Conservation (phyloP, 768 basidiomycete species). For the Podaxis mareebaensis region DNA sequence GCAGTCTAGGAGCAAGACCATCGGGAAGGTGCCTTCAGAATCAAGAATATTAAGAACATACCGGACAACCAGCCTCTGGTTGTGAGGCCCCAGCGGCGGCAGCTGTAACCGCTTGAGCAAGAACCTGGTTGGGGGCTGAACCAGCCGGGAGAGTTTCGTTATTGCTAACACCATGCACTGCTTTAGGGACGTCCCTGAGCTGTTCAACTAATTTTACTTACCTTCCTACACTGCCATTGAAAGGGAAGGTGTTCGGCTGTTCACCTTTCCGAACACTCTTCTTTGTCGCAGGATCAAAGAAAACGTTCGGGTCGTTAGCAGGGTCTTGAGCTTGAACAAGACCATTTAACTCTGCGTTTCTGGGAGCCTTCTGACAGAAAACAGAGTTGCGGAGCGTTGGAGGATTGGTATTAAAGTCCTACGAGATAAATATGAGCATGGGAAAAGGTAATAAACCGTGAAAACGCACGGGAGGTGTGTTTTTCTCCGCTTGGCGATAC, state of each 20-base stretch:
- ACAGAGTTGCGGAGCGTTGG: conserved; percentile 52
- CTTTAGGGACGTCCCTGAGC: not conserved
- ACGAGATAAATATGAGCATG: not conserved
- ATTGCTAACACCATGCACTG: no score
- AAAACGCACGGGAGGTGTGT: conserved; percentile 51
- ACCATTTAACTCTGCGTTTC: conserved; percentile 48
- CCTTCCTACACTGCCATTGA: conserved; percentile 32
- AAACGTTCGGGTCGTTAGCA: conserved; percentile 50
- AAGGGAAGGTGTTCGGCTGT: conserved; percentile 50
- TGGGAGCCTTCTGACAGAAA: conserved; percentile 55
- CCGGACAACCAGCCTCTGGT: conserved; percentile 20
- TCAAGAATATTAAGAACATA: conserved; percentile 17
- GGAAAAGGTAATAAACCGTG: not conserved
- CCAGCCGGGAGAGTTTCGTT: not conserved
- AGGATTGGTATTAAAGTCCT: conserved; percentile 58
- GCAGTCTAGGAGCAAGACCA: conserved; percentile 22
- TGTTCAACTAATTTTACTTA: conserved; percentile 7
- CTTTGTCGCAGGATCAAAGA: conserved; percentile 45
- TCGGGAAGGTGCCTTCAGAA: not conserved
- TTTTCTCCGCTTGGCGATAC: conserved; percentile 60
- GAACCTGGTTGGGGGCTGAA: not conserved
- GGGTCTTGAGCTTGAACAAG: conserved; percentile 55
- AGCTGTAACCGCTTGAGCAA: not conserved
- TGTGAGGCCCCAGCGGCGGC: not conserved
- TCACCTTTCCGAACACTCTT: conserved; percentile 45